These are phyloP conservation scores for Panaeolus papilionaceus DNA, from an alignment of 768 basidiomycete genomes.

Conservation along the genomic window DNA sequence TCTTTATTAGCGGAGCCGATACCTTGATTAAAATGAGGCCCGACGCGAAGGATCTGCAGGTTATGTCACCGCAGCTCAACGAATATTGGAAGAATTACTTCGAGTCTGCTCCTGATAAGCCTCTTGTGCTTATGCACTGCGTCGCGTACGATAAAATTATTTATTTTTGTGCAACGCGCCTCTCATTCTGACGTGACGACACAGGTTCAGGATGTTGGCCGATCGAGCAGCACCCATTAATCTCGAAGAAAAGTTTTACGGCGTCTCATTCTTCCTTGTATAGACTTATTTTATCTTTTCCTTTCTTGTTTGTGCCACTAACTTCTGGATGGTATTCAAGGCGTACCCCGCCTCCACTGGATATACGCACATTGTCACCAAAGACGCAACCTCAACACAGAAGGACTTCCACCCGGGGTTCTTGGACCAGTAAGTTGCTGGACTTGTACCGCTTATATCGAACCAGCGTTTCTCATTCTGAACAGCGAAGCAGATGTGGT, in stretches of 20 bases:
- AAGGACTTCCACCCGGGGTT: constrained; percentile 34
- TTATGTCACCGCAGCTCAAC: constrained; percentile 53
- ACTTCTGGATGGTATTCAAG: constrained; percentile 20
- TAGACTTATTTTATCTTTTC: neutral
- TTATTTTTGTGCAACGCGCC: neutral
- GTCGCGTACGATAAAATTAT: constrained; percentile 33
- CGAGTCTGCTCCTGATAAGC: constrained; percentile 56
- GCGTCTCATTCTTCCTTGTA: neutral
- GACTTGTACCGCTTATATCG: neutral
- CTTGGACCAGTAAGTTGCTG: constrained; percentile 38
- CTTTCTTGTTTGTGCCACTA: neutral
- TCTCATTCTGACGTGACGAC: neutral
- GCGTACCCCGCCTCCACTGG: constrained; percentile 43
- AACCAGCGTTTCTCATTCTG: neutral
- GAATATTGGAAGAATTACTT: constrained; percentile 56
- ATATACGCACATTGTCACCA: constrained; percentile 44
- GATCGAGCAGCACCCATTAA: neutral
- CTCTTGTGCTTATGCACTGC: constrained; percentile 47
- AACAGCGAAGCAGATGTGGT: constrained; percentile 46
- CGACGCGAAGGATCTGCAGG: constrained; percentile 48
- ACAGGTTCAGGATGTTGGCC: neutral
- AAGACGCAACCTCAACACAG: constrained; percentile 34
- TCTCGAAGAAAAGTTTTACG: neutral
- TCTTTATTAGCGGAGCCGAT: constrained; percentile 48
- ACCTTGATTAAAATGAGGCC: constrained; percentile 65